Evolutionary conservation across 2,329 filamentous ascomycete genomes (phyloP), one percentile per base, ranked within the genome.

Genomic region (Thermothelomyces thermophilus): DNA sequence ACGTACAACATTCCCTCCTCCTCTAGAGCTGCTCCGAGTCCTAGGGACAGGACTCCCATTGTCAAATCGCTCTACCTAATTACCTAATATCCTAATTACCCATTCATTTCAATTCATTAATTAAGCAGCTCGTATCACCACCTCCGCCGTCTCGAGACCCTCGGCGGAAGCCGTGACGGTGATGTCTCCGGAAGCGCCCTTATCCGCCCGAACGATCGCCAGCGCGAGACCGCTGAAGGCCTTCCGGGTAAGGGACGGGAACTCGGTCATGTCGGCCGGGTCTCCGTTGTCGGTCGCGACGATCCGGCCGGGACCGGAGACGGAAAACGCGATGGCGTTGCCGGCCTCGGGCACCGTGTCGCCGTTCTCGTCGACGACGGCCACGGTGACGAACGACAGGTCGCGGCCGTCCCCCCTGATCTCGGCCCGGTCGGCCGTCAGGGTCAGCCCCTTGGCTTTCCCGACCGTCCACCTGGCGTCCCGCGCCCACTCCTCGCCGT

Each of bases 401-500:
- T 77, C 75, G 14, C 66, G 48, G 0, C 74, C 73, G 34, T 73
- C 71, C 4, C 59, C 65, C 0, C 52, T 40, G 17, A 78, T 71
- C 0, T 41, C 54, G 0, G 31, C 26, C 33, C 51, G 42, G 14
- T 77, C 73, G 0, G 69, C 65, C 6, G 62, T 68, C 6, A 75
- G 50, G 2, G 62, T 61, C 30, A 77, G 56, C 17, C 55, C 55
- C 3, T 66, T 56, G 0, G 75, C 66, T 0, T 58, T 51, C 0
- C 74, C 74, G 2, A 66, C 67, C 0, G 74, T 79, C 22, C 56
- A 56, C 37, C 68, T 65, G 0, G 64, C 68, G 11, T 68, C 68
- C 1, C 60, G 63, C 1, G 73, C 74, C 76, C 76, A 79, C 41
- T 64, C 55, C 19, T 60, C 56, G 2, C 74, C 75, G 31, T 69